These are phyloP conservation scores for Fusarium protoensiforme DNA, from an alignment of 2,329 filamentous ascomycete species.

Conservation along the genomic window DNA sequence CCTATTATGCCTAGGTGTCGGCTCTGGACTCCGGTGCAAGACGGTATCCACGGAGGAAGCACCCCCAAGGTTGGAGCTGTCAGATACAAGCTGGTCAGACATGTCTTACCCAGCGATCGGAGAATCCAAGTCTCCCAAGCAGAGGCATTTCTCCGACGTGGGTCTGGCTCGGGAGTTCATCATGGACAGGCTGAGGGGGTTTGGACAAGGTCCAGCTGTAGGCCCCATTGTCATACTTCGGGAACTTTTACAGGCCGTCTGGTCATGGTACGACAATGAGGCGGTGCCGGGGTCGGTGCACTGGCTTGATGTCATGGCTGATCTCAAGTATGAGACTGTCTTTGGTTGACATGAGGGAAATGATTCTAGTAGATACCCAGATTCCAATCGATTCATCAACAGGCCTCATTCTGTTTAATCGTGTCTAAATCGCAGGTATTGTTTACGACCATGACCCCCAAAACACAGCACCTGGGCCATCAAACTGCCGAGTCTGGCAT, in stretches of 20 bases:
- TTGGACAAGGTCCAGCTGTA: conserved; percentile 1
- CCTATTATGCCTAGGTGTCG: conserved; percentile 18
- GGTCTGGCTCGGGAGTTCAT: conserved; percentile 20
- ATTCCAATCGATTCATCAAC: background rate
- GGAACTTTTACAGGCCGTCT: conserved; percentile 25
- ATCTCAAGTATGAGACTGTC: conserved; percentile 31
- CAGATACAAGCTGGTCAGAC: background rate
- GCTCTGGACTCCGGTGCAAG: conserved; percentile 20
- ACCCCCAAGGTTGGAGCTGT: background rate
- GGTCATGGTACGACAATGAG: conserved; percentile 28
- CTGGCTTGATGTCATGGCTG: conserved; percentile 27
- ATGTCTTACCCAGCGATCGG: background rate
- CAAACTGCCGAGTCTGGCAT: conserved; percentile 7
- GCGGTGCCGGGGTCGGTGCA: conserved; percentile 16
- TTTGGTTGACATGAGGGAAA: conserved; percentile 14
- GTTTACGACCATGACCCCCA: background rate
- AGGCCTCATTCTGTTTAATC: background rate
- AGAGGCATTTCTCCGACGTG: conserved; percentile 7
- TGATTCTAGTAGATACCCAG: background rate
- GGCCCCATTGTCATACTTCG: conserved; percentile 23
- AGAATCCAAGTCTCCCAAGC: background rate
- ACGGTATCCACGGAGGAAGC: conserved; percentile 5
- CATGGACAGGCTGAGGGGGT: conserved; percentile 11
- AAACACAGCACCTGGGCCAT: background rate
- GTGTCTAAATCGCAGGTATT: background rate